phyloP scores from a whole-genome alignment of 176 grass and related monocot genomes.

The Ensete ventricosum region DNA sequence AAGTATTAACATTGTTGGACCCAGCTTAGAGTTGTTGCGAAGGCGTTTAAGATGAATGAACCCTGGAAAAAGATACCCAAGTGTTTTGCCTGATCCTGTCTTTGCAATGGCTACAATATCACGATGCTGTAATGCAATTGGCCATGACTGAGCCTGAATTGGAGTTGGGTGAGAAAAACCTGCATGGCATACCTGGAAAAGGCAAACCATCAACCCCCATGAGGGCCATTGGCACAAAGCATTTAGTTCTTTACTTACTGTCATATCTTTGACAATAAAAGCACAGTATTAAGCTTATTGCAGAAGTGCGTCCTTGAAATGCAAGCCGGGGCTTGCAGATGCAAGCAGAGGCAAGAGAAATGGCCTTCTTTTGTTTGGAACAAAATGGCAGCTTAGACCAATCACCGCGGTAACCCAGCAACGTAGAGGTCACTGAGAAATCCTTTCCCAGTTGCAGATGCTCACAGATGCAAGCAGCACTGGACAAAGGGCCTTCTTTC shows the following conservation, averaged over 20 bases:
- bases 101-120: constrained; percentile 98
- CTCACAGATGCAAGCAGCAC: constrained; percentile 18
- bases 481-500: constrained; percentile 5
- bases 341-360: constrained; percentile 43
- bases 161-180: constrained; percentile 84
- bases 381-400: constrained; percentile 33
- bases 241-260: neutral
- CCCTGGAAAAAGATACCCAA: constrained; percentile 92
- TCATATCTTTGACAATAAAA: neutral
- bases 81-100: constrained; percentile 94
- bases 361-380: constrained; percentile 11
- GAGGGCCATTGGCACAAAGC: neutral
- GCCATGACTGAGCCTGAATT: constrained; percentile 98
- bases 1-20: constrained; percentile 80
- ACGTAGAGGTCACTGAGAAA: constrained; percentile 20
- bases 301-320: constrained; percentile 27
- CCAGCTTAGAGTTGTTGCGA: constrained; percentile 56
- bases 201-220: constrained; percentile 20
- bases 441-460: constrained; percentile 5
- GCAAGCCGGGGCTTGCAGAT: constrained; percentile 21
- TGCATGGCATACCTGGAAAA: constrained; percentile 57
- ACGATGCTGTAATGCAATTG: constrained; percentile 76
- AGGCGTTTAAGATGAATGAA: constrained; percentile 82
- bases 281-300: constrained; percentile 30
- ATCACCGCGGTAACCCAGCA: constrained; percentile 28